Evolutionary conservation across 139 green algal species (phyloP).

Genomic region (Coccomyxa sp.): DNA sequence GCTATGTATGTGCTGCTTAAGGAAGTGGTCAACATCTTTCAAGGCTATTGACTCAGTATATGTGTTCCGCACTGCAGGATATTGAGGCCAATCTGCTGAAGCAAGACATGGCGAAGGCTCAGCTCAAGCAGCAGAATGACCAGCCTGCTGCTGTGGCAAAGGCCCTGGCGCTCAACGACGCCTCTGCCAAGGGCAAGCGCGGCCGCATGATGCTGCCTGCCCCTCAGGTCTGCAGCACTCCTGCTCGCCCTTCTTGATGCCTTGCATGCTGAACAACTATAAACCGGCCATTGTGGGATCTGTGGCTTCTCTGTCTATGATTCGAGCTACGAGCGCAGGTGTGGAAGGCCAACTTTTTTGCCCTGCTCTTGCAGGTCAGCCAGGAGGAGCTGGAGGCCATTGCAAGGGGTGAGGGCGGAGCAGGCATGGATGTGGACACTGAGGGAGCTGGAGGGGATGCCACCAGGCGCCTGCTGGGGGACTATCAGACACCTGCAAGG

Average conservation of each 20-base stretch:
- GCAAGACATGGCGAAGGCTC: slow-evolving; percentile 71
- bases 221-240: slow-evolving; percentile 45
- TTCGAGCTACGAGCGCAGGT: too few relatives aligned
- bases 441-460: slow-evolving; percentile 66
- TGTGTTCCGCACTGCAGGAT: too few relatives aligned
- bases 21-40: too few relatives aligned
- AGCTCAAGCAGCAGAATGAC: slow-evolving; percentile 59
- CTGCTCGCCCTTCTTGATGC: background rate
- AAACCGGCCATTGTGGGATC: too few relatives aligned
- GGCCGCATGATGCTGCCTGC: slow-evolving; percentile 91
- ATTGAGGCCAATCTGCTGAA: slow-evolving; percentile 86
- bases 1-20: too few relatives aligned
- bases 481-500: slow-evolving; percentile 60
- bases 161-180: slow-evolving; percentile 65
- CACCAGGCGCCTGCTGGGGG: slow-evolving; percentile 68
- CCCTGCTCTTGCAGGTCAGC: slow-evolving; percentile 37
- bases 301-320: too few relatives aligned
- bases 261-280: background rate
- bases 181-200: slow-evolving; percentile 39
- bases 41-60: too few relatives aligned
- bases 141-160: slow-evolving; percentile 57
- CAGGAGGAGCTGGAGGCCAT: slow-evolving; percentile 91
- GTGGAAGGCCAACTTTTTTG: too few relatives aligned
- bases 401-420: slow-evolving; percentile 64
- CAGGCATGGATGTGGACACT: slow-evolving; percentile 27